Evolutionary conservation across 768 basidiomycete genomes (phyloP).

Genomic region (Amanita rubescens): DNA sequence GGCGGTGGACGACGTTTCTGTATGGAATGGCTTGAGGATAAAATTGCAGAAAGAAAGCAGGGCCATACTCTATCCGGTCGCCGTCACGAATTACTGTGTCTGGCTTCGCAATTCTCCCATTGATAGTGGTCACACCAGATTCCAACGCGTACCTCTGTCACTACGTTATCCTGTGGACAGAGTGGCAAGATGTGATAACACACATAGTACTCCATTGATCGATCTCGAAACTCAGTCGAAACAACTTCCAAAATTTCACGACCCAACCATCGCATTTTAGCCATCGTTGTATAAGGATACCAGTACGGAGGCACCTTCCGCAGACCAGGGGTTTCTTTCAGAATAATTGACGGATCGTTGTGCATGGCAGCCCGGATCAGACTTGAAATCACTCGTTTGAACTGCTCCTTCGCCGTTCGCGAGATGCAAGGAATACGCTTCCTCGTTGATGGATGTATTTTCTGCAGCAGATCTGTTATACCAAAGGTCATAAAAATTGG

Average conservation of each 20-base stretch:
- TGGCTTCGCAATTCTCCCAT: conserved; percentile 78
- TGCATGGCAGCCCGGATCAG: conserved; percentile 47
- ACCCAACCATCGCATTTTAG: conserved; percentile 85
- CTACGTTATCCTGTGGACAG: neutral
- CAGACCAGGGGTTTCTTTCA: conserved; percentile 36
- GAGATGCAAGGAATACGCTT: conserved; percentile 38
- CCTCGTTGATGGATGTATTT: conserved; percentile 24
- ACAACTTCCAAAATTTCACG: conserved; percentile 87
- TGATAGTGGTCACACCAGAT: conserved; percentile 92
- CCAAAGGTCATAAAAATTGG: conserved; percentile 1
- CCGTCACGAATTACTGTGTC: conserved; percentile 78
- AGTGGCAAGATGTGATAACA: conserved; percentile 23
- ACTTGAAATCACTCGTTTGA: conserved; percentile 46
- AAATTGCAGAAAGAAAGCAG: conserved; percentile 9
- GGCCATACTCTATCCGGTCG: conserved; percentile 74
- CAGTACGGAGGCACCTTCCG: conserved; percentile 85
- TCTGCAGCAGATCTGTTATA: conserved; percentile 3
- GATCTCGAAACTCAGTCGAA: conserved; percentile 89
- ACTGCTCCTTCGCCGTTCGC: conserved; percentile 45
- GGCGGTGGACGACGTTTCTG: conserved; percentile 94
- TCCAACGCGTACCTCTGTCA: conserved; percentile 53
- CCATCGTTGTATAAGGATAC: conserved; percentile 91
- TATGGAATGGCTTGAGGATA: conserved; percentile 6
- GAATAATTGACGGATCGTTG: conserved; percentile 23
- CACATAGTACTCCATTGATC: conserved; percentile 95